phyloP scores from a whole-genome alignment of 2,329 filamentous ascomycete genomes.

The Colletotrichum endophyticum region DNA sequence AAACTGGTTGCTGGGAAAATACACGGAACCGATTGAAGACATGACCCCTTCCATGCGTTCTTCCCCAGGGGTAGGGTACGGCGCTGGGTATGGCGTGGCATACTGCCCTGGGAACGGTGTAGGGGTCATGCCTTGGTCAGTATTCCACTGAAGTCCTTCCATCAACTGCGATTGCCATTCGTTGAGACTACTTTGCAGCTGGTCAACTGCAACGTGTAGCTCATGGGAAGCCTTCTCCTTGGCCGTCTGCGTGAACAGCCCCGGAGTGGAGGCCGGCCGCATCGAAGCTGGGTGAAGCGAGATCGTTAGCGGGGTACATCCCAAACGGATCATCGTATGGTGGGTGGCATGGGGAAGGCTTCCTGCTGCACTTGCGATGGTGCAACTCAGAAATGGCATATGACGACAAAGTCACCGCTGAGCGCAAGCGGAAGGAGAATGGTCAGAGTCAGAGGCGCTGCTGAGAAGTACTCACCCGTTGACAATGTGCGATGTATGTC shows the following conservation, averaged over 20 bases:
- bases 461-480: slow-evolving; percentile 46
- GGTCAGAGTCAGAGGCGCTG: not conserved
- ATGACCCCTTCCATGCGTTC: not conserved
- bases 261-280: not conserved
- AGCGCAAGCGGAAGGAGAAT: not conserved
- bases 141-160: not conserved
- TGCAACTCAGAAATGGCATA: not conserved
- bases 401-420: not conserved
- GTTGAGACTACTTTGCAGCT: not conserved
- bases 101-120: not conserved
- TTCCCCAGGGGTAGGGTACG: not conserved
- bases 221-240: not conserved
- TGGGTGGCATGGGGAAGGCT: not conserved
- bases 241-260: not conserved
- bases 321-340: not conserved
- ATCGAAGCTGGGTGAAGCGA: not conserved
- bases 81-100: not conserved
- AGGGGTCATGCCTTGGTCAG: not conserved
- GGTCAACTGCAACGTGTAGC: not conserved
- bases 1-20: not conserved
- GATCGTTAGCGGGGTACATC: not conserved
- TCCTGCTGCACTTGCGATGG: not conserved
- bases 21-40: not conserved
- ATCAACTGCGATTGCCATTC: not conserved
- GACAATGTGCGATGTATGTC: slow-evolving; percentile 57